phyloP scores from a whole-genome alignment of 2,329 filamentous ascomycete genomes.

The Colletotrichum siamense region DNA sequence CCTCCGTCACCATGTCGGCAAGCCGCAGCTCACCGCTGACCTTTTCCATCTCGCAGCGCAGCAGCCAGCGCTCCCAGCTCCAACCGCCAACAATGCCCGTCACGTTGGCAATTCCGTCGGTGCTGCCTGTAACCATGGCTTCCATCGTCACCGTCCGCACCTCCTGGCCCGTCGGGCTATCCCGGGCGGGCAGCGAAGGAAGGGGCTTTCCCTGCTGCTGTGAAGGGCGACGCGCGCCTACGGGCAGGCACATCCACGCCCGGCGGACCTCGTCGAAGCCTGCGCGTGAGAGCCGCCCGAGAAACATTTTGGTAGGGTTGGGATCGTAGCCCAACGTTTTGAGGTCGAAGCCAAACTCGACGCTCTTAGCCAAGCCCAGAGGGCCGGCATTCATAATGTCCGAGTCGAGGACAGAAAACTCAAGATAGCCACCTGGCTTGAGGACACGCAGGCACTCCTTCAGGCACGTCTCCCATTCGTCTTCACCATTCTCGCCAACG shows the following conservation, averaged over 20 bases:
- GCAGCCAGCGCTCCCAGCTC: constrained; percentile 96
- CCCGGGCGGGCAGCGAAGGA: constrained; percentile 27
- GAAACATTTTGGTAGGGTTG: constrained; percentile 79
- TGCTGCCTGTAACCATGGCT: constrained; percentile 66
- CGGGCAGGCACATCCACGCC: constrained; percentile 87
- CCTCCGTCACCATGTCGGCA: constrained; percentile 56
- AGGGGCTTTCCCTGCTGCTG: constrained; percentile 28
- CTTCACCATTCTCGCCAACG: constrained; percentile 67
- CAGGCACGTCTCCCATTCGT: constrained; percentile 89
- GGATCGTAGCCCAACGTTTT: constrained; percentile 91
- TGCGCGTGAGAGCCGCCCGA: constrained; percentile 73
- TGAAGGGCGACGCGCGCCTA: constrained; percentile 64
- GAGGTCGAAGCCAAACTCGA: constrained; percentile 91
- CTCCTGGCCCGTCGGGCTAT: constrained; percentile 44
- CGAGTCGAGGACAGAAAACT: constrained; percentile 89
- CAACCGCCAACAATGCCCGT: constrained; percentile 85
- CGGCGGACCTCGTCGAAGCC: constrained; percentile 84
- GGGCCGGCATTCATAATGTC: constrained; percentile 87
- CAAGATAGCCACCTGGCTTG: constrained; percentile 91
- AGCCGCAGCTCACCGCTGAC: constrained; percentile 69
- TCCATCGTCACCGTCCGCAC: constrained; percentile 60
- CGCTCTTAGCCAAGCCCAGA: constrained; percentile 79
- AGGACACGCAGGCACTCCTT: constrained; percentile 88
- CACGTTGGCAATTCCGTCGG: constrained; percentile 74
- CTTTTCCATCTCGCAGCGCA: constrained; percentile 86